Conservation (phyloP, 2,329 filamentous ascomycete genomes). For the Fusarium clavum region DNA sequence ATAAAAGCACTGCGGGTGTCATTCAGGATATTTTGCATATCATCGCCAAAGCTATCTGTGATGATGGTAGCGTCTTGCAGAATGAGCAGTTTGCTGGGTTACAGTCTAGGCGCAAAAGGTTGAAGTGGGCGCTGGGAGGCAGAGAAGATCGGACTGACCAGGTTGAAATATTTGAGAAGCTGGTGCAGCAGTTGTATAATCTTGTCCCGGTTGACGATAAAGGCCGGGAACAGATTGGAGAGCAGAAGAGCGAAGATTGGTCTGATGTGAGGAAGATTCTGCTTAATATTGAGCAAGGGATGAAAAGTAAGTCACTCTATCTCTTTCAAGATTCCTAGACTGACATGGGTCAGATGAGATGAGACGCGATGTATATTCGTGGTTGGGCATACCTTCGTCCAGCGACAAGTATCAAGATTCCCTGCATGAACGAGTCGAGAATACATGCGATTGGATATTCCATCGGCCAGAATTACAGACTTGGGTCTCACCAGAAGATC, state of each 20-base stretch:
- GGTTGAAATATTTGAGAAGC: neutral
- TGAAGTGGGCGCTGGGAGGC: neutral
- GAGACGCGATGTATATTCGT: accelerated
- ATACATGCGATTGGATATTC: neutral
- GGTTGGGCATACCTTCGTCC: accelerated
- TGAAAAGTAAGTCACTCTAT: neutral
- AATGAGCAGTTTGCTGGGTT: accelerated
- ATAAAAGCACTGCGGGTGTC: accelerated
- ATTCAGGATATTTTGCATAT: neutral
- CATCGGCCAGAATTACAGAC: accelerated
- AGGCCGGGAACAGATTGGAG: accelerated
- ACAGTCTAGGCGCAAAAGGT: neutral
- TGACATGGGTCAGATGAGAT: too few relatives aligned
- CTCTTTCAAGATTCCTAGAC: too few relatives aligned
- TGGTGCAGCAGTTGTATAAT: neutral
- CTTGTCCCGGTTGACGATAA: accelerated
- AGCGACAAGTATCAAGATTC: conserved; percentile 2
- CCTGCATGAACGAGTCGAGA: accelerated
- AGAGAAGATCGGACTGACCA: neutral
- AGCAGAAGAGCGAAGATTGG: neutral
- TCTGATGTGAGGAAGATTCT: neutral
- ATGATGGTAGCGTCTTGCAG: accelerated
- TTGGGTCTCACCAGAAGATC: accelerated
- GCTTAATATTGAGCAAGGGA: neutral
- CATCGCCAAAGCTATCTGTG: neutral